phyloP scores from a whole-genome alignment of 257 asterid genomes.

The Plantago elongata region DNA sequence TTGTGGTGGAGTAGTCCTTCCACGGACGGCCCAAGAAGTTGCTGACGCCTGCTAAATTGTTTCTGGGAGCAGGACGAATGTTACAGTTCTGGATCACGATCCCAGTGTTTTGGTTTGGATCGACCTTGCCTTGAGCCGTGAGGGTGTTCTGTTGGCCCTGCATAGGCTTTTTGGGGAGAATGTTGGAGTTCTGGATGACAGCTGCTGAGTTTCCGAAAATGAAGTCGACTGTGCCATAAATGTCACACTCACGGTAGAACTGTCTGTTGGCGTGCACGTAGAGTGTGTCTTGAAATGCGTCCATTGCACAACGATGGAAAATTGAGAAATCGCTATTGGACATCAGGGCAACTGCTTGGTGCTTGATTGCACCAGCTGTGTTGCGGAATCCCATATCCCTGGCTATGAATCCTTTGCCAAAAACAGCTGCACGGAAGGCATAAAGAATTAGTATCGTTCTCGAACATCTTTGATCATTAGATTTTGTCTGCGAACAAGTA shows the following conservation, averaged over 20 bases:
- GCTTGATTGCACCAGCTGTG: constrained; percentile 34
- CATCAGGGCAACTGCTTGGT: constrained; percentile 47
- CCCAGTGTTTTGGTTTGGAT: constrained; percentile 44
- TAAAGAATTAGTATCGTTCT: not conserved
- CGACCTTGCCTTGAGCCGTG: constrained; percentile 43
- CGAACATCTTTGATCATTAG: not conserved
- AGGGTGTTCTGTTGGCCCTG: constrained; percentile 41
- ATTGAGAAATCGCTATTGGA: constrained; percentile 36
- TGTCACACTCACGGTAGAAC: constrained; percentile 43
- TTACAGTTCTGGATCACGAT: constrained; percentile 29
- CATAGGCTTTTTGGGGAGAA: constrained; percentile 32
- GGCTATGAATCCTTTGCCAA: constrained; percentile 30
- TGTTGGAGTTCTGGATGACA: constrained; percentile 49
- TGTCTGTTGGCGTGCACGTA: constrained; percentile 44
- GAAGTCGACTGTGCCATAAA: constrained; percentile 53
- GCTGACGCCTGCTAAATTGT: constrained; percentile 7
- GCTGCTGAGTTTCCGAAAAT: constrained; percentile 50
- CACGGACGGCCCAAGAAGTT: constrained; percentile 38
- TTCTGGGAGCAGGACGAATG: constrained; percentile 16
- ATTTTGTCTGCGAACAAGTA: not conserved
- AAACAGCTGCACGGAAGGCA: constrained; percentile 22
- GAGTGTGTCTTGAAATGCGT: constrained; percentile 34
- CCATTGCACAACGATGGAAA: constrained; percentile 35
- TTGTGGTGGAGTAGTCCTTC: constrained; percentile 31
- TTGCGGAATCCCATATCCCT: constrained; percentile 38